These are phyloP conservation scores for Fusarium euwallaceae DNA, from an alignment of 2,329 filamentous ascomycete species.

Conservation along the genomic window DNA sequence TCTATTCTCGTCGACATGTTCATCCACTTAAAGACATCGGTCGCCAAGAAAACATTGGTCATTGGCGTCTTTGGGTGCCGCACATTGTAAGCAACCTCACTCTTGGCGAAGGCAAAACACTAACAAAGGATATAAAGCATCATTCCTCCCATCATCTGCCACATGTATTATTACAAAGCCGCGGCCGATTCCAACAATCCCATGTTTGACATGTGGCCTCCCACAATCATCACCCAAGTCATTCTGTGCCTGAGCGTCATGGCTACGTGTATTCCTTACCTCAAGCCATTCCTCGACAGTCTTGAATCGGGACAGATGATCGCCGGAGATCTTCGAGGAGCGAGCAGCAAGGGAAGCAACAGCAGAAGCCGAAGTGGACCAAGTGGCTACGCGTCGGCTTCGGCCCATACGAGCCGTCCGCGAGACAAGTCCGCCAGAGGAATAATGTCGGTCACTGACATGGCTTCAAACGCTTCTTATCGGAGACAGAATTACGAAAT, in stretches of 20 bases:
- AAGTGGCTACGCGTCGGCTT: conserved; percentile 12
- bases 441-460: conserved; percentile 9
- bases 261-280: conserved; percentile 38
- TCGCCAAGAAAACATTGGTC: conserved; percentile 20
- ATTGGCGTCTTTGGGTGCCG: conserved; percentile 30
- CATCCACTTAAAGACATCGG: conserved; percentile 16
- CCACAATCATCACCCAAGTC: conserved; percentile 32
- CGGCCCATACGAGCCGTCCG: neutral
- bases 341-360: conserved; percentile 25
- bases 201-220: conserved; percentile 37
- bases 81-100: conserved; percentile 10
- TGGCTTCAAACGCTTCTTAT: conserved; percentile 26
- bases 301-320: conserved; percentile 40
- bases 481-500: conserved; percentile 34
- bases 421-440: conserved; percentile 5
- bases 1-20: conserved; percentile 20
- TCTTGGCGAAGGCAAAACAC: neutral
- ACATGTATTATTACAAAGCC: conserved; percentile 33
- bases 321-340: conserved; percentile 28
- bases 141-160: conserved; percentile 35
- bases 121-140: conserved; percentile 25
- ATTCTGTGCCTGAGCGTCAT: conserved; percentile 40
- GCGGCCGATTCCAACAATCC: conserved; percentile 21
- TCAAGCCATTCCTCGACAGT: conserved; percentile 42
- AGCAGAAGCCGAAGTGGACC: conserved; percentile 21